Evolutionary conservation across 208 protist genomes (phyloP), one percentile per base, ranked within the genome.

Genomic region (Trypanosoma cruzi): DNA sequence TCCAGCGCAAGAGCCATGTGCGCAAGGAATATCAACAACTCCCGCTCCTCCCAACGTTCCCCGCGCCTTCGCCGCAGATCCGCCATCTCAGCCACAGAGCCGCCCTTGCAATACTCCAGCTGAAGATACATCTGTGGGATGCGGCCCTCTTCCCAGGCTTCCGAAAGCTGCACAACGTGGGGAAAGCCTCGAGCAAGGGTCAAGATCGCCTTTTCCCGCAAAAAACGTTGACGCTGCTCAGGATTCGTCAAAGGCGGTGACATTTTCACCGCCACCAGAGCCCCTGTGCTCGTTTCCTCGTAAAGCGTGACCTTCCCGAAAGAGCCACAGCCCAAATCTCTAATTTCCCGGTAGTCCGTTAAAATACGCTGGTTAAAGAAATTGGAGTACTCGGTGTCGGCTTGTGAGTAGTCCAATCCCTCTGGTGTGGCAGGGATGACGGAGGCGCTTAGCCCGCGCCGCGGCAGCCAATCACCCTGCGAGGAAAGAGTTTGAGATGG

Each of bases 1-100:
- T 95, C 77, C 14, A 98, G 79, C 8, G 91, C 94, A 36, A 96
- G 84, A 50, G 87, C 76, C 75, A 96, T 89, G 74, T 98, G 94
- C 10, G 61, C 66, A 32, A 97, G 70, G 40, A 96, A 94, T 28
- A 82, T 69, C 28, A 87, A 76, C 67, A 96, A 66, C 68, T 97
- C 91, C 36, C 73, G 60, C 81, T 94, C 91, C 34, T 75, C 48
- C 88, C 91, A 96, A 4, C 31, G 18, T 59, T 88, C 79, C 2
- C 70, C 64, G 16, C 68, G 64, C 6, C n/a, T 54, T 8, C 88
- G 91, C 56, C 76, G 79, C 31, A 44, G 59, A 37, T 69, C 79
- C 50, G 88, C 88, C 20, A 81, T 31, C 13, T 74, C 77, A 0
- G 91, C 86, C 5, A 96, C 79, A 34, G 82, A 92, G 24, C 91